Evolutionary conservation across 257 asterid species (phyloP).

Genomic region (Osmanthus fragrans): DNA sequence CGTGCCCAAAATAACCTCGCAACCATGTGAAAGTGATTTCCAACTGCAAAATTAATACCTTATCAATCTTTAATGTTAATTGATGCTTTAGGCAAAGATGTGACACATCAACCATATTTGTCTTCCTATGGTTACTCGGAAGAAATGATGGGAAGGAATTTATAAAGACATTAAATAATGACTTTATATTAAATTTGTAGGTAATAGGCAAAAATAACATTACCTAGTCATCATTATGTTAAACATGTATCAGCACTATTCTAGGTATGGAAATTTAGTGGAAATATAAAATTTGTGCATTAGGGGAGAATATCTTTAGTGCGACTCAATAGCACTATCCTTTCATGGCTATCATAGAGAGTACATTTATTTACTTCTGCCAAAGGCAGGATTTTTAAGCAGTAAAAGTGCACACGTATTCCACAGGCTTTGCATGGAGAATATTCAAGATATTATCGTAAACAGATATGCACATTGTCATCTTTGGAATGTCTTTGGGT

Average conservation of each 20-base stretch:
- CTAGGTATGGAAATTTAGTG: not conserved
- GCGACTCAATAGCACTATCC: not conserved
- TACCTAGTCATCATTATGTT: not conserved
- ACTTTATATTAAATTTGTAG: not conserved
- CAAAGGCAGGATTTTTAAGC: not conserved
- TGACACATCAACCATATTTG: no score
- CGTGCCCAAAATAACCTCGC: no score
- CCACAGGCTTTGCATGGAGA: not conserved
- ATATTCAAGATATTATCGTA: no score
- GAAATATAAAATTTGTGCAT: not conserved
- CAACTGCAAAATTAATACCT: no score
- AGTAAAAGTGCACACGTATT: not conserved
- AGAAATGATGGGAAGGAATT: no score
- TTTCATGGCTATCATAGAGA: not conserved
- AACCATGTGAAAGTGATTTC: no score
- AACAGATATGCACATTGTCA: no score
- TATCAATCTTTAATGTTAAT: no score
- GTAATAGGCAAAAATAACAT: not conserved
- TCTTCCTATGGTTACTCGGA: no score
- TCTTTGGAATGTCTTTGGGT: not conserved
- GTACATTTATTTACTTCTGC: no score
- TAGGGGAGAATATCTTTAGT: conserved; percentile 2
- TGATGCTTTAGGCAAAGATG: no score
- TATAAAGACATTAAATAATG: no score
- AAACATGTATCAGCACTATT: not conserved